Percentiles rank a stretch among this genome's conserved stretches.
Conservation (phyloP, 306 rosid genomes). For the Trifolium fragiferum region DNA sequence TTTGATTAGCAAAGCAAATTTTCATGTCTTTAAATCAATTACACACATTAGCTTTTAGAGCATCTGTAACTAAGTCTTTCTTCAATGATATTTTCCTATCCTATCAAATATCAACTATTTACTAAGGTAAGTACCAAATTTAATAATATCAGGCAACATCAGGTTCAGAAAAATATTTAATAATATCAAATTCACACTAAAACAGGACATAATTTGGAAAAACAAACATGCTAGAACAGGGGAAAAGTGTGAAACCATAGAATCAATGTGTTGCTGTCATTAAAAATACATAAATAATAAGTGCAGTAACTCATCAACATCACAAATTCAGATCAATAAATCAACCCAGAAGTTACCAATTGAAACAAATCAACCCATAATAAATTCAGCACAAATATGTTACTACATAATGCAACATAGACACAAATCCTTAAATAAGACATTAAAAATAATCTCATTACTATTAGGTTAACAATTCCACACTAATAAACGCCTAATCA, state of each 20-base stretch:
- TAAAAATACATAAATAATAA: not conserved
- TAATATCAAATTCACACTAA: not conserved
- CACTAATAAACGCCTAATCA: not conserved
- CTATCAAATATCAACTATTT: not conserved
- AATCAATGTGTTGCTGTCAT: not conserved
- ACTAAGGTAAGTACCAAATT: no score
- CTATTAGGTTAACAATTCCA: not conserved
- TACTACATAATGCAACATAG: not conserved
- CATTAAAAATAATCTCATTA: not conserved
- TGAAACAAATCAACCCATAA: not conserved
- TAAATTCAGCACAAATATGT: not conserved
- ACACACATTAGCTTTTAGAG: not conserved
- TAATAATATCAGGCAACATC: not conserved
- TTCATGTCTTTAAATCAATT: not conserved
- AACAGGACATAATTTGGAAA: not conserved
- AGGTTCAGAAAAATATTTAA: not conserved
- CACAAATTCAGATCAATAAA: not conserved
- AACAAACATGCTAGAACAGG: not conserved
- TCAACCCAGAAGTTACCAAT: not conserved
- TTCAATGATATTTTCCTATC: not conserved
- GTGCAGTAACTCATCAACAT: not conserved
- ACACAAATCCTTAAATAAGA: not conserved
- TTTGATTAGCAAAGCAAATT: slow-evolving; percentile 1
- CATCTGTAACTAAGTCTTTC: not conserved
- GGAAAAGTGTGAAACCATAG: not conserved